Evolutionary conservation across 176 grass and related monocot genomes (phyloP).

Genomic region (Triticum urartu): DNA sequence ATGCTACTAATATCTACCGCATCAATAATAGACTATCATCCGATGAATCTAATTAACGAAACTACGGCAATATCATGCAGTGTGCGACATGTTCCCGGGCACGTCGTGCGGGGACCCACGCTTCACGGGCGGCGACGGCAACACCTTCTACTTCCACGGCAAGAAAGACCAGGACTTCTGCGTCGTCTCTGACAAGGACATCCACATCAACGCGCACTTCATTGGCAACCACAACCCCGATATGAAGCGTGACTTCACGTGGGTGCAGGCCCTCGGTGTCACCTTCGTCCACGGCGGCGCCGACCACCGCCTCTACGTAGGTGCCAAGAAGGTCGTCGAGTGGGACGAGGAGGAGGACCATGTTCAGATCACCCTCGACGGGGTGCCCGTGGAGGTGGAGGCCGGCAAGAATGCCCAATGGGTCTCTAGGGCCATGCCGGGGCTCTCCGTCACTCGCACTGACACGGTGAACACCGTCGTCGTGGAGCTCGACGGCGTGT

Average conservation of each 20-base stretch:
- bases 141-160: conserved; percentile 88
- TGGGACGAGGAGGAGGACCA: conserved; percentile 70
- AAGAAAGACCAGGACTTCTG: conserved; percentile 52
- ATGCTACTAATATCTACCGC: not conserved
- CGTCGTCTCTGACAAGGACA: conserved; percentile 46
- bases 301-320: conserved; percentile 52
- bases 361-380: conserved; percentile 42
- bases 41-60: not conserved
- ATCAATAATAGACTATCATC: not conserved
- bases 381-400: conserved; percentile 35
- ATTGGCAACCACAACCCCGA: conserved; percentile 63
- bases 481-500: conserved; percentile 45
- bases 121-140: conserved; percentile 73
- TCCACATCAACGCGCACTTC: conserved; percentile 78
- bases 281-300: not conserved
- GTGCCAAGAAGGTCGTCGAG: conserved; percentile 30
- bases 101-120: conserved; percentile 55
- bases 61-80: not conserved
- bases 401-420: conserved; percentile 24
- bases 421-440: not conserved
- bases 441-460: conserved; percentile 28
- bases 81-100: conserved; percentile 53
- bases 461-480: conserved; percentile 34
- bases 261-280: conserved; percentile 49
- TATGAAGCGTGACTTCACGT: conserved; percentile 43